Evolutionary conservation across 371 early-diverging fungal species (phyloP).

Genomic region (Syncephalastrum sp.): DNA sequence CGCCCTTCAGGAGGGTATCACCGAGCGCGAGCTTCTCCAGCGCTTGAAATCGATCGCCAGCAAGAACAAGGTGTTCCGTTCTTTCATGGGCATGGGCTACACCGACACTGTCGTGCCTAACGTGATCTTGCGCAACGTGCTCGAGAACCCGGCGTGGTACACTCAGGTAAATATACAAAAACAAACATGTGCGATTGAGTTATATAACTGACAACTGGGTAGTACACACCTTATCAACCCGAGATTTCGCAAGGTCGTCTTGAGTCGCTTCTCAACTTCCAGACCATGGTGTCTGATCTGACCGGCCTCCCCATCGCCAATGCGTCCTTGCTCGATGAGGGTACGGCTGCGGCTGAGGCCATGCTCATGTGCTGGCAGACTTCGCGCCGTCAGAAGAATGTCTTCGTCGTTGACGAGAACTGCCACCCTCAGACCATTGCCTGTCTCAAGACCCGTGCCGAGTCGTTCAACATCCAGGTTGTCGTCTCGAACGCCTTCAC

Average conservation of each 20-base stretch:
- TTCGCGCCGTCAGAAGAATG: constrained; percentile 67
- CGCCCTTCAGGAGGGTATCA: constrained; percentile 62
- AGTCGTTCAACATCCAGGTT: constrained; percentile 89
- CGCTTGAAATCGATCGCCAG: constrained; percentile 78
- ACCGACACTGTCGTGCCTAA: constrained; percentile 86
- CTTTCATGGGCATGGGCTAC: constrained; percentile 97
- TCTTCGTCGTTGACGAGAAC: constrained; percentile 90
- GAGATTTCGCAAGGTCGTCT: constrained; percentile 98
- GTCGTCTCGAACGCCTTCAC: constrained; percentile 77
- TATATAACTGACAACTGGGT: constrained; percentile 2
- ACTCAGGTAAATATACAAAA: constrained; percentile 64
- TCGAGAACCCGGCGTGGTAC: constrained; percentile 98
- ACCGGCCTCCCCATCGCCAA: constrained; percentile 95
- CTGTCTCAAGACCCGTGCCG: constrained; percentile 89
- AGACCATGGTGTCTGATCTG: constrained; percentile 92
- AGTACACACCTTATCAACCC: constrained; percentile 98
- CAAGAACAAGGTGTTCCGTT: constrained; percentile 87
- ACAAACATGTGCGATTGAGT: not conserved
- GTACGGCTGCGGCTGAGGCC: constrained; percentile 97
- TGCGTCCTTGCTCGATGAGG: constrained; percentile 95
- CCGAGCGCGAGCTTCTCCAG: constrained; percentile 83
- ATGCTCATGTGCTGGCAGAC: constrained; percentile 88
- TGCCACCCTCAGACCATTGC: constrained; percentile 95
- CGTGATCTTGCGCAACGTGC: constrained; percentile 91
- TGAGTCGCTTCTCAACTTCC: constrained; percentile 94